These are phyloP conservation scores for Periconia sp. DNA, from an alignment of 2,329 filamentous ascomycete species.

Conservation along the genomic window DNA sequence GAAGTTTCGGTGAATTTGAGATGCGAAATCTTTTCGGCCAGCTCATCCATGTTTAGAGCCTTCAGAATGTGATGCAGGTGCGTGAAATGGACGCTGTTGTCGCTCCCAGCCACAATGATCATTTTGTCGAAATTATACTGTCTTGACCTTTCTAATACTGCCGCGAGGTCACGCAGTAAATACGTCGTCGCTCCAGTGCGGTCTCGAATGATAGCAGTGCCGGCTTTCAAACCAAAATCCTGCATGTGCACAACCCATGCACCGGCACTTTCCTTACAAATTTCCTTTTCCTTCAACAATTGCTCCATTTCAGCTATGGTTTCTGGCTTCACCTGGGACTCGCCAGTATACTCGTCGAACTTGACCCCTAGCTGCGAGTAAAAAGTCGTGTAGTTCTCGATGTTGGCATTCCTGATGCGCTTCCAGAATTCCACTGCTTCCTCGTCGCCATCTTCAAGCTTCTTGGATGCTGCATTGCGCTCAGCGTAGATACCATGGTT, in stretches of 20 bases:
- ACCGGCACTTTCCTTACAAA: conserved; percentile 71
- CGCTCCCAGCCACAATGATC: conserved; percentile 75
- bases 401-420: conserved; percentile 67
- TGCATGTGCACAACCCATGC: conserved; percentile 73
- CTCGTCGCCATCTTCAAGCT: conserved; percentile 68
- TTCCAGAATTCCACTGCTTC: conserved; percentile 64
- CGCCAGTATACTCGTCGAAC: conserved; percentile 72
- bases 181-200: conserved; percentile 76
- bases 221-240: conserved; percentile 70
- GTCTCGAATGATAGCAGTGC: conserved; percentile 71
- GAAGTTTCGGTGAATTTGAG: conserved; percentile 75
- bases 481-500: conserved; percentile 33
- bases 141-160: conserved; percentile 66
- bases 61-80: conserved; percentile 78
- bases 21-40: conserved; percentile 69
- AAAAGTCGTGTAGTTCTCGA: conserved; percentile 66
- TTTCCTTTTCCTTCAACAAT: conserved; percentile 63
- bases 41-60: conserved; percentile 68
- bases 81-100: conserved; percentile 72
- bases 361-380: conserved; percentile 71
- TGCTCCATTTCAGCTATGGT: conserved; percentile 66
- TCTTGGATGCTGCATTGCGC: conserved; percentile 62
- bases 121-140: conserved; percentile 71
- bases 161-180: conserved; percentile 75
- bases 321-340: conserved; percentile 70